A percentile compares a stretch with the other conserved stretches of the same genome.
Conservation (phyloP, 805 yeast genomes). For the Ogataea methylovora region DNA sequence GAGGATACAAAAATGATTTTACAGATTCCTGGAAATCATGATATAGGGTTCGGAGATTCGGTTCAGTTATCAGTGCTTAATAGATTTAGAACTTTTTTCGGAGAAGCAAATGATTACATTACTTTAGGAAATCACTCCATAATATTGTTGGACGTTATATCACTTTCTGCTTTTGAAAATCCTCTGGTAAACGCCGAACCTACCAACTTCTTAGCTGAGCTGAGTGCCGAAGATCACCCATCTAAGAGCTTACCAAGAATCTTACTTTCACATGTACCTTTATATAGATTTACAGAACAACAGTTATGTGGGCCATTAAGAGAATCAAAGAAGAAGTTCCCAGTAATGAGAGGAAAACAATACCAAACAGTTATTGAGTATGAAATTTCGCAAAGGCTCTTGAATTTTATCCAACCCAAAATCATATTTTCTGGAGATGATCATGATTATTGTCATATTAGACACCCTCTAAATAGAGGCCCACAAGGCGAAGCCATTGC, state of each 20-base stretch:
- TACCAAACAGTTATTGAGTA: slow-evolving; percentile 83
- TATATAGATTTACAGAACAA: slow-evolving; percentile 56
- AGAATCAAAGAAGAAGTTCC: slow-evolving; percentile 60
- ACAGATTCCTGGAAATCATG: slow-evolving; percentile 85
- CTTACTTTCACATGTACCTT: slow-evolving; percentile 80
- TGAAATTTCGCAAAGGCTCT: slow-evolving; percentile 48
- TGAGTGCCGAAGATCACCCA: slow-evolving; percentile 19
- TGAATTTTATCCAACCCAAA: slow-evolving; percentile 55
- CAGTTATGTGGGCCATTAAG: slow-evolving; percentile 72
- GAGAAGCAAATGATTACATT: slow-evolving; percentile 50
- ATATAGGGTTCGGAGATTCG: slow-evolving; percentile 84
- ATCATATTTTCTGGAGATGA: slow-evolving; percentile 88
- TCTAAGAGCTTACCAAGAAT: slow-evolving; percentile 47
- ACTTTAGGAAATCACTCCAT: slow-evolving; percentile 65
- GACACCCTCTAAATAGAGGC: slow-evolving; percentile 33
- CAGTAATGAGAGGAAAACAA: slow-evolving; percentile 69
- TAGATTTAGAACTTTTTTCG: slow-evolving; percentile 68
- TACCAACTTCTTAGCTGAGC: slow-evolving; percentile 38
- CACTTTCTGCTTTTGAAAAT: slow-evolving; percentile 56
- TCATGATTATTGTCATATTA: slow-evolving; percentile 86
- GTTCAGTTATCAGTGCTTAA: slow-evolving; percentile 47
- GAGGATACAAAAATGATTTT: slow-evolving; percentile 31
- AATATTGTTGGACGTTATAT: slow-evolving; percentile 75
- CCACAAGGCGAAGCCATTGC: slow-evolving; percentile 5
- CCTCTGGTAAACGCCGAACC: slow-evolving; percentile 40